A percentile compares a stretch with the other conserved stretches of the same genome.
phyloP scores from a whole-genome alignment of 768 basidiomycete species.

The Punctularia strigosozonata region DNA sequence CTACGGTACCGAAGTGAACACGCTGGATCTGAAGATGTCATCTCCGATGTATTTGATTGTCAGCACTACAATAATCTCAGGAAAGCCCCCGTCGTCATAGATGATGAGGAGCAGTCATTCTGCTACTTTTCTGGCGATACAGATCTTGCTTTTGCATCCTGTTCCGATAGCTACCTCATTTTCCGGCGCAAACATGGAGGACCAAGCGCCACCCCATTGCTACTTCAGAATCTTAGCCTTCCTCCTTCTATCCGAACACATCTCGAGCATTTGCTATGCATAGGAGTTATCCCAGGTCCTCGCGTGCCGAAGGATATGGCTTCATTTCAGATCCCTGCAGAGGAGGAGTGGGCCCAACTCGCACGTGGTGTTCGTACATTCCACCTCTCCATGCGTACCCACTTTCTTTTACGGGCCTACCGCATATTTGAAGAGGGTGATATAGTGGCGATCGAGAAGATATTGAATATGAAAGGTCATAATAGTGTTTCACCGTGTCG shows the following conservation, averaged over 20 bases:
- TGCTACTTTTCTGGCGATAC: not conserved
- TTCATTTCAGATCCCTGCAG: not conserved
- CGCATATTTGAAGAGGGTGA: constrained; percentile 20
- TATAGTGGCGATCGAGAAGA: constrained; percentile 20
- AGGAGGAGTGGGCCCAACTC: constrained; percentile 7
- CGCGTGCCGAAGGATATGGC: not conserved
- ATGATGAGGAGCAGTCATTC: not conserved
- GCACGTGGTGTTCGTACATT: constrained; percentile 7
- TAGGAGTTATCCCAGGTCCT: not conserved
- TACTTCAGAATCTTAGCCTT: not conserved
- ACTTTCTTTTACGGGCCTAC: constrained; percentile 11
- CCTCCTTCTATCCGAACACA: not conserved
- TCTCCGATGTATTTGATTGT: not conserved
- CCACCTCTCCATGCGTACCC: constrained; percentile 1
- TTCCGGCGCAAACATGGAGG: not conserved
- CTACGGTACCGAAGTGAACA: not conserved
- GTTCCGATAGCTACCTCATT: not conserved
- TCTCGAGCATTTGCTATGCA: not conserved
- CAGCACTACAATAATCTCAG: not conserved
- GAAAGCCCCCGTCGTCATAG: not conserved
- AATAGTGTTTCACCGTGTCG: constrained; percentile 23
- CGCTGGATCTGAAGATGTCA: not conserved
- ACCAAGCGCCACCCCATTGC: not conserved
- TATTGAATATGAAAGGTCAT: constrained; percentile 24
- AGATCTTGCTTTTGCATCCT: not conserved